phyloP scores from a whole-genome alignment of 768 basidiomycete genomes.

The Leucogyrophana mollusca region DNA sequence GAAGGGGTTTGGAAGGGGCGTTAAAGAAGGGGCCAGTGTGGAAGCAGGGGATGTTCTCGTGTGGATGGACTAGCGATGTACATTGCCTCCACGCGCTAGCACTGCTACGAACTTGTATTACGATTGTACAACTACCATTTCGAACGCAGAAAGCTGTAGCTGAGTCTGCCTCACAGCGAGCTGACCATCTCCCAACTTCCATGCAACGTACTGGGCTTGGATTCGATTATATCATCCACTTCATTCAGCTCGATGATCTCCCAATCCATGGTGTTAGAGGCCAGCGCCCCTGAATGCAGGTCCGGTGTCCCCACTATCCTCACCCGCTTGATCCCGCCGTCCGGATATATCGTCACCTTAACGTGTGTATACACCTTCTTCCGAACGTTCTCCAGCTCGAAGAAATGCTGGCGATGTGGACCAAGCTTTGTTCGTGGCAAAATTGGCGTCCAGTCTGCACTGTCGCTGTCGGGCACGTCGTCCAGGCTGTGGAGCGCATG shows the following conservation, averaged over 20 bases:
- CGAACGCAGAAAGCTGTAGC: no score
- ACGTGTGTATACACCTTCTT: slow-evolving; percentile 74
- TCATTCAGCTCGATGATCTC: no score
- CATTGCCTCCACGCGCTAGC: no score
- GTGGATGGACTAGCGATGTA: no score
- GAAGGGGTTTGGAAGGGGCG: slow-evolving; percentile 35
- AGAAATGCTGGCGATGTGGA: slow-evolving; percentile 86
- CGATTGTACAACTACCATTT: no score
- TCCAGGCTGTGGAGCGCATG: slow-evolving; percentile 3
- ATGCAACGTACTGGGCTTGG: no score
- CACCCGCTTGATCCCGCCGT: slow-evolving; percentile 95
- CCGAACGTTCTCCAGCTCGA: slow-evolving; percentile 71
- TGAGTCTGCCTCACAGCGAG: no score
- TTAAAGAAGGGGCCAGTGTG: slow-evolving; percentile 44
- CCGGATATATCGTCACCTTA: slow-evolving; percentile 86
- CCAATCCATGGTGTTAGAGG: no score
- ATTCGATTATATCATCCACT: no score
- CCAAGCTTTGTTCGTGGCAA: slow-evolving; percentile 79
- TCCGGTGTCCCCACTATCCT: slow-evolving; percentile 62
- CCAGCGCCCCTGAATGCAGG: no score
- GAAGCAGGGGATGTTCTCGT: slow-evolving; percentile 46
- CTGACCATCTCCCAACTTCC: no score
- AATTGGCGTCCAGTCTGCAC: slow-evolving; percentile 63
- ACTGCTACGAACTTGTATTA: no score
- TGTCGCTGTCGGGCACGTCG: slow-evolving; percentile 30